Base-by-base conservation (phyloP, 2,329 filamentous ascomycete genomes). In the Mariannaea sp. region DNA sequence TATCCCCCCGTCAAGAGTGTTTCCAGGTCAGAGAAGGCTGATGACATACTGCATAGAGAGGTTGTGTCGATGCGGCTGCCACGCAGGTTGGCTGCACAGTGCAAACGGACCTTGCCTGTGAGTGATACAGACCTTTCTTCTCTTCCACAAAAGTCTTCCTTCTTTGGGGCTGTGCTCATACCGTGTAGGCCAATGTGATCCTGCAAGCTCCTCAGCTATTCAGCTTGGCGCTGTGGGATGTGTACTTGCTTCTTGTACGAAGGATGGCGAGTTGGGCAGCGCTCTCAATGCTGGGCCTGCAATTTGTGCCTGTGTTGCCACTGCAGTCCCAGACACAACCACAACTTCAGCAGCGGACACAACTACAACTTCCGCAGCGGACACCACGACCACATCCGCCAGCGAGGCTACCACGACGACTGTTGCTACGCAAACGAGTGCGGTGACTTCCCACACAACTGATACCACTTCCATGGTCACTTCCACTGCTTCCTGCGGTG, bases 41-140 rank as follows among this genome's bases (percentile, higher is more conserved):
- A n/a, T n/a, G n/a, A n/a, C n/a, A n/a, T n/a, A n/a, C n/a, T n/a
- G n/a, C n/a, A n/a, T n/a, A n/a, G n/a, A n/a, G n/a, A n/a, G n/a
- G n/a, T n/a, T 67, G 65, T 51, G 49, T 66, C 22, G 56, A 47
- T 14, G 55, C 48, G 16, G 65, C 63, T 19, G 63, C 57, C 5
- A 58, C 57, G 2, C 30, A 42, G 16, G 60, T 65, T 16, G 65
- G 65, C 19, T 67, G 65, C 49, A 63, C 61, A 24, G 51, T 61
- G 20, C 27, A 51, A 1, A 55, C 53, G 5, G 65, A 67, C 43
- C 52, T 65, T 33, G 55, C 47, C 10, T 66, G 64, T 62, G 56
- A 60, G 62, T 55, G 12, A 26, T 29, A 2, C 8, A 5, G 14
- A 12, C 30, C 3, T 24, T 22, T 24, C 22, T 5, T 24, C 22